These are phyloP conservation scores for Stemphylium vesicarium DNA, from an alignment of 2,329 filamentous ascomycete species.

Conservation along the genomic window DNA sequence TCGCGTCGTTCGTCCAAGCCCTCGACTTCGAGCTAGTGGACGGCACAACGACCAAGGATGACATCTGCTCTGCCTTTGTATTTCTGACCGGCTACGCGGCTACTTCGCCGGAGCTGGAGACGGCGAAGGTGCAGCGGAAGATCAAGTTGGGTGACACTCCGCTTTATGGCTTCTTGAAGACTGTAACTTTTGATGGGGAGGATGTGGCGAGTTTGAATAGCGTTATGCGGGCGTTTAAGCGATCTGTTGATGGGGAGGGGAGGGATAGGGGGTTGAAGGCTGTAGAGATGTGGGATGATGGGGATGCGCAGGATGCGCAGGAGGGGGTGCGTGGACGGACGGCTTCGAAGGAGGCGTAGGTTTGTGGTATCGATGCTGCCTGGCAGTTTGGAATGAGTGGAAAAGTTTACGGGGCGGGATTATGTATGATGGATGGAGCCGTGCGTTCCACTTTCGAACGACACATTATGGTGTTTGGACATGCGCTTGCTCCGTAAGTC, in stretches of 20 bases:
- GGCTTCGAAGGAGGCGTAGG: too few species aligned
- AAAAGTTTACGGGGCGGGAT: too few species aligned
- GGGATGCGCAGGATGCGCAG: neutral
- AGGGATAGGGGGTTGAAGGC: neutral
- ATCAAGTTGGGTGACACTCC: neutral
- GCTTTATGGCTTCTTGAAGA: neutral
- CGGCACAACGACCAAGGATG: slow-evolving; percentile 3
- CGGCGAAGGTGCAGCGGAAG: neutral
- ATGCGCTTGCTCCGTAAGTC: too few species aligned
- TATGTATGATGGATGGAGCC: too few species aligned
- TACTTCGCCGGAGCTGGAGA: neutral
- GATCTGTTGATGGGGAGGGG: neutral
- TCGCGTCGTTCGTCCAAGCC: neutral
- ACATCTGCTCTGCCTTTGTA: slow-evolving; percentile 3
- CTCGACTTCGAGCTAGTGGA: slow-evolving; percentile 1
- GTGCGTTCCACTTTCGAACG: too few species aligned
- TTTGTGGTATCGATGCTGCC: too few species aligned
- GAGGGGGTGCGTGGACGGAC: neutral
- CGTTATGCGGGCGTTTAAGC: neutral
- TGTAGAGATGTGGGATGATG: neutral
- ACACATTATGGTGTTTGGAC: too few species aligned
- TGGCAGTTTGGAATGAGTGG: too few species aligned
- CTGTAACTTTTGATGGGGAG: neutral
- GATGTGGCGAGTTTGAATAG: neutral
- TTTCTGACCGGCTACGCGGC: neutral